Evolutionary conservation across 345 rosid species (phyloP).

Genomic region (Limnanthes douglasii): DNA sequence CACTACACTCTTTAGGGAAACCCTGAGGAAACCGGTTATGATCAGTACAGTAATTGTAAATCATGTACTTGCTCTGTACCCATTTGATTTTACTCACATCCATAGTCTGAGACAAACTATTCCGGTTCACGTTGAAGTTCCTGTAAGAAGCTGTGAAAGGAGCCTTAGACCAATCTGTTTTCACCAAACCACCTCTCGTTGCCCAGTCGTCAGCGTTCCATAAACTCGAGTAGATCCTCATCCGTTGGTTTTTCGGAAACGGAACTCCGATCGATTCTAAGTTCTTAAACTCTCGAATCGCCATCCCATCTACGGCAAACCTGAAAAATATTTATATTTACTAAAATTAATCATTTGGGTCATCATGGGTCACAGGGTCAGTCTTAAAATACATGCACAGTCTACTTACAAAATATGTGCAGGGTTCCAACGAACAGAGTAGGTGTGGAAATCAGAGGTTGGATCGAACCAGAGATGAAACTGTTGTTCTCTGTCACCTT

Average conservation of each 20-base stretch:
- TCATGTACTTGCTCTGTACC: conserved; percentile 19
- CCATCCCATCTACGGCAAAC: conserved; percentile 31
- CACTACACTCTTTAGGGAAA: conserved; percentile 23
- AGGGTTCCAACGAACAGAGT: conserved; percentile 53
- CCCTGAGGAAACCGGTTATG: conserved; percentile 12
- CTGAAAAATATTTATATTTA: conserved; percentile 5
- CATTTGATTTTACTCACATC: conserved; percentile 12
- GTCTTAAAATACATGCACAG: too few species aligned
- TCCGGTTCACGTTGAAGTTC: conserved; percentile 7
- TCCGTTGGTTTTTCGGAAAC: conserved; percentile 8
- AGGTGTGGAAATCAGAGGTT: conserved; percentile 46
- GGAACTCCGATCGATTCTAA: conserved; percentile 19
- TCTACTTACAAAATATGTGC: conserved; percentile 31
- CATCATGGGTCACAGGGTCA: neutral
- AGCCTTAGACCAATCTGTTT: too few species aligned
- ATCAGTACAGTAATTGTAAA: conserved; percentile 21
- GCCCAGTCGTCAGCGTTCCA: too few species aligned
- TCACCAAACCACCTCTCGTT: too few species aligned
- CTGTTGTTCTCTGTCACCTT: conserved; percentile 53
- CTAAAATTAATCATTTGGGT: neutral
- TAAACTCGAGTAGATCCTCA: conserved; percentile 12
- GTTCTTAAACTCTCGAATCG: conserved; percentile 34
- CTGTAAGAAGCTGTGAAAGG: conserved; percentile 11
- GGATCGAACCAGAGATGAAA: conserved; percentile 63
- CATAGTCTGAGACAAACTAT: conserved; percentile 9